Base-by-base conservation (phyloP, 805 yeast genomes). In the Ogataea neopini region DNA sequence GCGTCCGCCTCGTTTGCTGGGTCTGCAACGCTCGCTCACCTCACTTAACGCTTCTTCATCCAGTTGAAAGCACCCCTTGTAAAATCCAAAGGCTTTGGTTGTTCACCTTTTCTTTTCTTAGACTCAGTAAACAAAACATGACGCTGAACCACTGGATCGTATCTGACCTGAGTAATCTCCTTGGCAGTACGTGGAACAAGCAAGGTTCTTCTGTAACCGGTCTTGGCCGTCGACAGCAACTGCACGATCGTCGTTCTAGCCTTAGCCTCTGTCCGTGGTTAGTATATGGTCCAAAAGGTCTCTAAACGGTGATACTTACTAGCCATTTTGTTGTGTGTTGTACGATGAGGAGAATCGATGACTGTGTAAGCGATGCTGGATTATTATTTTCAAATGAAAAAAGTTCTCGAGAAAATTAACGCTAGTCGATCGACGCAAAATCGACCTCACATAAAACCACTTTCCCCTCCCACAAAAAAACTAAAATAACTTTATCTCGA, bases 121-220 rank as follows among this genome's bases (percentile, higher is more conserved):
- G 86, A 80, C 66, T 92, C 99, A 25, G 83, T 81, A 73, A 94
- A 92, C 51, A 92, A 73, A 44, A 94, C 96, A 72, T 90, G 97
- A 67, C 96, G 83, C 68, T 86, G 83, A 9, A 88, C 97, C 51
- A 83, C 60, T 2, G 96, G 96, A 63, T 89, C 97, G 62, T 89
- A 89, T 59, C 94, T 79, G 26, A 91, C 84, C 62, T 89, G 94
- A 40, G 81, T 82, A 52, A 92, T 83, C 48, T 80, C 74, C 41
- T 88, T 87, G 3, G 95, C 82, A 45, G 87, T 82, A 72, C 97
- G 84, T 42, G 90, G 94, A 40, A 91, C 80, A 43, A 82, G 74
- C 55, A 90, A 80, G 64, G 90, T 84, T 63, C 95, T 82, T 64
- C 82, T 81, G 68, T 76, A 88, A 1, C 98, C 98, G 1, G 98